Conservation (phyloP, 352 stramenopile species). For the Pythium monospermum region DNA sequence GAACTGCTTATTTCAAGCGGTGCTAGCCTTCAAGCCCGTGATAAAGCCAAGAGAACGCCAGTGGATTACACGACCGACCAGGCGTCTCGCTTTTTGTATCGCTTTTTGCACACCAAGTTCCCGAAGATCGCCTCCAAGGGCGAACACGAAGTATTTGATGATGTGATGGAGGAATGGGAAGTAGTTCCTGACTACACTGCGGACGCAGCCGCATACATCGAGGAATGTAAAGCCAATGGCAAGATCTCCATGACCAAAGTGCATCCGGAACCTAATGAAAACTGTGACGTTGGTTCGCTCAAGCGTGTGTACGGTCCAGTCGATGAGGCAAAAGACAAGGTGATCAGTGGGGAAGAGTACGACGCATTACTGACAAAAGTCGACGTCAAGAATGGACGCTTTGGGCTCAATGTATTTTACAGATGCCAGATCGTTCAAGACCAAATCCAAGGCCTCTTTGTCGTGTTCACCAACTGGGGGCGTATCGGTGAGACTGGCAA, state of each 20-base stretch:
- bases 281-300: constrained; percentile 57
- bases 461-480: constrained; percentile 81
- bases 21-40: constrained; percentile 28
- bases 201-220: constrained; percentile 48
- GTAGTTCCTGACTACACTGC: constrained; percentile 31
- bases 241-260: constrained; percentile 50
- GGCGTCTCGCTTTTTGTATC: constrained; percentile 49
- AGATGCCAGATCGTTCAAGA: constrained; percentile 66
- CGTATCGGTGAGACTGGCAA: constrained; percentile 70
- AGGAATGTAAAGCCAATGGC: constrained; percentile 40
- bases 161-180: constrained; percentile 26
- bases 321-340: constrained; percentile 22
- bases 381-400: constrained; percentile 63
- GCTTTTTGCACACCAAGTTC: constrained; percentile 36
- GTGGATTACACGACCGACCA: constrained; percentile 58
- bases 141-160: constrained; percentile 28
- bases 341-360: constrained; percentile 36
- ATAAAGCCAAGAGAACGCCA: constrained; percentile 32
- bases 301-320: constrained; percentile 34
- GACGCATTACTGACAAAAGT: constrained; percentile 67
- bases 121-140: constrained; percentile 21
- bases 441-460: constrained; percentile 57
- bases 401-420: constrained; percentile 79
- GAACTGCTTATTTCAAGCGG: constrained; percentile 41
- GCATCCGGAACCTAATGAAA: constrained; percentile 39